Evolutionary conservation across 2,329 filamentous ascomycete species (phyloP), one percentile per base, ranked within the genome.

Genomic region (Diplodia sapinea): DNA sequence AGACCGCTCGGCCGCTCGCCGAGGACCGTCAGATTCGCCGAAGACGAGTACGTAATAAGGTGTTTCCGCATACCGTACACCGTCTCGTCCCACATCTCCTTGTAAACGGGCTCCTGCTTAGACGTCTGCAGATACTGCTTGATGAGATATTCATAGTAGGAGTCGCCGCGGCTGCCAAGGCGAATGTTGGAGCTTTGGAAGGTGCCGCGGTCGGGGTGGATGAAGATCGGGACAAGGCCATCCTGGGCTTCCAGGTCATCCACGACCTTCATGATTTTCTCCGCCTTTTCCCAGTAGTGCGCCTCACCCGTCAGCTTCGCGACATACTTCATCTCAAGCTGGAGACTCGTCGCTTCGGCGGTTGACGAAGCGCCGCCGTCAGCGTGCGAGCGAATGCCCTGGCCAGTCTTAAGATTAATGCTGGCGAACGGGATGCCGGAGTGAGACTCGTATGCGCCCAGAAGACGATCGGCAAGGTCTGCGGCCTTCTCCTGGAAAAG

Each of bases 91-190:
- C 96, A 99, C 89, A 99, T 92, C 15, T 95, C 91, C 71, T 89
- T 84, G 79, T 99, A 99, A 17, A 98, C 81, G 0, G 88, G 84
- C 77, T 99, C 94, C 74, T 94, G 85, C 76, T 91, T 88, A 67
- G 91, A 92, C 13, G 95, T 99, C 79, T 99, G 95, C 23, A 97
- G 85, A 77, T 96, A 98, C 78, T 99, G 95, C 82, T 99, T 99
- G 83, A 98, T 96, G 62, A 99, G 87, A 78, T 99, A 99, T 81
- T 99, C 93, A 80, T 99, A 99, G 81, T 98, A 99, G 57, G 94
- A 97, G 82, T 99, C 95, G 55, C 95, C 95, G 69, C 95, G 88
- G 77, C 93, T 97, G 49, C 95, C 95, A 26, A 98, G 85, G 20
- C 95, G 91, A 74, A 99, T 94, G 75, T 97, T 96, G 23, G 88